Conservation (phyloP, 2,329 filamentous ascomycete species). For the Septoria linicola region DNA sequence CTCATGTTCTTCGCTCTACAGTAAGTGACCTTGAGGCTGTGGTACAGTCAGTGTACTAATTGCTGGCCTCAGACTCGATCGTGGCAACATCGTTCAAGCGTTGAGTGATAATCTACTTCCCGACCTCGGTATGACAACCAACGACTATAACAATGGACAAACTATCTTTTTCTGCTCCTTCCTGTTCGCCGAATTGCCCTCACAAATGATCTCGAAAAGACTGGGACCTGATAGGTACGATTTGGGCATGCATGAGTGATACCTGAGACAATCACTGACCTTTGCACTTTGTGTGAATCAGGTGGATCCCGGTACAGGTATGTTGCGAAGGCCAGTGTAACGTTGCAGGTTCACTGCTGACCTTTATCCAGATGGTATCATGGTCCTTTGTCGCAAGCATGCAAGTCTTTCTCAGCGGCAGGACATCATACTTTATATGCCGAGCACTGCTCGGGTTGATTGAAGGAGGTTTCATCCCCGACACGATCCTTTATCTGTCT, state of each 20-base stretch:
- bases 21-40: constrained; percentile 46
- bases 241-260: too few relatives aligned
- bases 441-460: constrained; percentile 44
- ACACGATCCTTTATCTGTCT: constrained; percentile 65
- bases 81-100: constrained; percentile 39
- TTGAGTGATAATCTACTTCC: constrained; percentile 43
- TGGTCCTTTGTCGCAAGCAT: constrained; percentile 47
- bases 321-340: constrained; percentile 23
- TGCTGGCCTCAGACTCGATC: constrained; percentile 1
- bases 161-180: constrained; percentile 77
- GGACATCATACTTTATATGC: constrained; percentile 41
- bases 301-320: constrained; percentile 43
- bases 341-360: too few relatives aligned
- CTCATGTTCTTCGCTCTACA: constrained; percentile 57
- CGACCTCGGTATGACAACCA: constrained; percentile 51
- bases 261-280: too few relatives aligned
- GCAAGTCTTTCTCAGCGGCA: constrained; percentile 37
- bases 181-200: constrained; percentile 52
- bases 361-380: constrained; percentile 33
- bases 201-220: constrained; percentile 46
- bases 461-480: constrained; percentile 58
- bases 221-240: constrained; percentile 41
- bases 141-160: constrained; percentile 50
- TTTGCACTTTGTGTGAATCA: constrained; percentile 38
- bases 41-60: neutral